Evolutionary conservation across 2,329 filamentous ascomycete species (phyloP).

Genomic region (Xylaria sp.): DNA sequence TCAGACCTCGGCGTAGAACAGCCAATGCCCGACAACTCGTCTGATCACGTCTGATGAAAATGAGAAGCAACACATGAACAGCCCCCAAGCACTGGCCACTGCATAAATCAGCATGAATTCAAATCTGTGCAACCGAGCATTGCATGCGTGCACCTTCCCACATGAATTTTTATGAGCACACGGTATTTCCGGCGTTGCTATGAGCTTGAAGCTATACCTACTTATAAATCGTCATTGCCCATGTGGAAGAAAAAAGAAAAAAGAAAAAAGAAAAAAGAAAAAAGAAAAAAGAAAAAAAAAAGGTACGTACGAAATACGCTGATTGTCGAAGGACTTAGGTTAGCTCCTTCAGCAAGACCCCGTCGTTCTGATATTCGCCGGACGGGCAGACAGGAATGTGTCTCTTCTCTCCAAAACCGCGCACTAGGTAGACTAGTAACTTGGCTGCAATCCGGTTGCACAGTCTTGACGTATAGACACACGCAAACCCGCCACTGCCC

Average conservation of each 20-base stretch:
- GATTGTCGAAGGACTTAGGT: conserved; percentile 5
- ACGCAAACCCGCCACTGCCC: conserved; percentile 10
- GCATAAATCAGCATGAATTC: conserved; percentile 42
- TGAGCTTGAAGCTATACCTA: conserved; percentile 7
- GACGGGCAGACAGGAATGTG: conserved; percentile 2
- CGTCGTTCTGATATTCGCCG: conserved; percentile 5
- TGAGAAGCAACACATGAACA: conserved; percentile 32
- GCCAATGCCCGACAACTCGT: conserved; percentile 43
- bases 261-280: too few relatives aligned
- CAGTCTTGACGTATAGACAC: conserved; percentile 29
- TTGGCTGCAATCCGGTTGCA: conserved; percentile 12
- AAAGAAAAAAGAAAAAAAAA: too few relatives aligned
- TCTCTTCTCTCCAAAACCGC: background rate
- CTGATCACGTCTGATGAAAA: conserved; percentile 38
- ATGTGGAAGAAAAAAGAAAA: too few relatives aligned
- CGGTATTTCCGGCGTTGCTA: conserved; percentile 12
- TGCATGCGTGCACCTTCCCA: conserved; percentile 33
- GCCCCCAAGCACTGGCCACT: conserved; percentile 36
- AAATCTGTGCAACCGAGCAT: conserved; percentile 32
- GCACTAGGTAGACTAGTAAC: background rate
- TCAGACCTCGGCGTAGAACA: conserved; percentile 42
- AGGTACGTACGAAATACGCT: background rate
- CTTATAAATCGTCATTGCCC: conserved; percentile 3
- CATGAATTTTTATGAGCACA: conserved; percentile 27
- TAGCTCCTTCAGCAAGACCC: background rate